Percentiles rank a stretch among this genome's conserved stretches.
Evolutionary conservation across 345 rosid species (phyloP).

Genomic region (Iberis pinnata): DNA sequence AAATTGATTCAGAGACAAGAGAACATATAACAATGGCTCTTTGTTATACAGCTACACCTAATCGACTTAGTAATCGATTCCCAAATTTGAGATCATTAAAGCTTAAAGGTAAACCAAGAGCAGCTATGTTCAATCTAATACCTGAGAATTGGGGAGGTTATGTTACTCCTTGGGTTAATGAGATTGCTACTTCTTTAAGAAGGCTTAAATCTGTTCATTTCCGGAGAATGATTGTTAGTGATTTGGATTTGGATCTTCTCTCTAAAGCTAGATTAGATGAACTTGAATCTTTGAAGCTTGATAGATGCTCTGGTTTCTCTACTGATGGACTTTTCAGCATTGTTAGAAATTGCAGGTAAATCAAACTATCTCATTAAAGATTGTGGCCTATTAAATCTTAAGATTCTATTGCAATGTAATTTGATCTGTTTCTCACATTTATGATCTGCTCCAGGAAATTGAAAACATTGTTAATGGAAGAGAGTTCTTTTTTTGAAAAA

Average conservation of each 20-base stretch:
- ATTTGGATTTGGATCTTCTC: conserved; percentile 64
- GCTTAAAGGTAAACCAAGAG: conserved; percentile 84
- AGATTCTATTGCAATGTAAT: background rate
- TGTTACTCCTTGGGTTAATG: conserved; percentile 66
- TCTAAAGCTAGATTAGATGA: conserved; percentile 41
- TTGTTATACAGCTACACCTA: conserved; percentile 70
- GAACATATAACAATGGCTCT: conserved; percentile 81
- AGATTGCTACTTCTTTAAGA: conserved; percentile 41
- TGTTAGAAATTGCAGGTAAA: conserved; percentile 62
- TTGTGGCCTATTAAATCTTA: too few species aligned
- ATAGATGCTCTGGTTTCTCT: conserved; percentile 81
- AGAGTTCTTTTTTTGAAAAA: conserved; percentile 52
- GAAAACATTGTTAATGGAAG: conserved; percentile 74
- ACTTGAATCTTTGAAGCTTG: conserved; percentile 60
- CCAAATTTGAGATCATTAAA: conserved; percentile 58
- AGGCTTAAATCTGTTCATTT: conserved; percentile 67
- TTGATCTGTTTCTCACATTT: conserved; percentile 11
- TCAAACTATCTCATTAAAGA: background rate
- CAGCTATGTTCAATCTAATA: conserved; percentile 89
- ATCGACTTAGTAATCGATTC: conserved; percentile 55
- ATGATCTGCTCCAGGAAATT: conserved; percentile 45
- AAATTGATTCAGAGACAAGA: conserved; percentile 65
- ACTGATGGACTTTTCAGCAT: conserved; percentile 75
- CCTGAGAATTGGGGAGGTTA: conserved; percentile 97
- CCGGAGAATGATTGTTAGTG: conserved; percentile 73